Base-by-base conservation (phyloP, 2,329 filamentous ascomycete genomes). In the Pseudocercospora eumusae region DNA sequence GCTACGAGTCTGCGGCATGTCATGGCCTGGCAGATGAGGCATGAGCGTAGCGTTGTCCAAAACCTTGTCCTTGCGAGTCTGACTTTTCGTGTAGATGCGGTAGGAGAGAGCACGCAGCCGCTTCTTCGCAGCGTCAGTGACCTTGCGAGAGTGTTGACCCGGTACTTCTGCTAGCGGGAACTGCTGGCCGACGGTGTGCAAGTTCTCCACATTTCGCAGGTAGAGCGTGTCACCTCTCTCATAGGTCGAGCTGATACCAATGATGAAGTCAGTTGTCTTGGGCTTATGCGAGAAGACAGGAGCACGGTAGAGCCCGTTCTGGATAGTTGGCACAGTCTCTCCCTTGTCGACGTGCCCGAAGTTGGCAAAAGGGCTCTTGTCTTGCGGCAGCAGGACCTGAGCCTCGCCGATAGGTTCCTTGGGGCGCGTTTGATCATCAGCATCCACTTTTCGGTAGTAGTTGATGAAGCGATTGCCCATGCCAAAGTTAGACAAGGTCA, bases 381-480 rank as follows among this genome's bases (percentile, higher is more conserved):
- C 95, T 74, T 99, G 93, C 1, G 92, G 92, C 31, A 97, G 83
- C 33, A 99, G 83, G 13, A 96, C 88, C 53, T 90, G 88, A 2
- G 91, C 90, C 77, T 99, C 95, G 62, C 95, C 95, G 64, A 99
- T 84, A 3, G 96, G 92, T 63, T 83, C 76, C 79, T 92, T 96
- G 0, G 91, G 90, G 1, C 91, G 84, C 57, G 86, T 83, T 54
- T 87, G 85, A 64, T 95, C 91, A 50, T 96, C 91, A 33, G 78
- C 85, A 73, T 92, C 90, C 71, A 92, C 92, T 62, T 93, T 87
- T 42, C 92, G 90, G 74, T 97, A 97, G 77, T 98, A 99, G 76
- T 99, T 98, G 80, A 98, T 92, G 62, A 99, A 85, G 57, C 92
- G 90, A 75, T 89, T 96, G 57, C 93, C 93, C 95, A 99, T 99